Conservation (phyloP, 106 monocot species). For the Gastrodia elata region DNA sequence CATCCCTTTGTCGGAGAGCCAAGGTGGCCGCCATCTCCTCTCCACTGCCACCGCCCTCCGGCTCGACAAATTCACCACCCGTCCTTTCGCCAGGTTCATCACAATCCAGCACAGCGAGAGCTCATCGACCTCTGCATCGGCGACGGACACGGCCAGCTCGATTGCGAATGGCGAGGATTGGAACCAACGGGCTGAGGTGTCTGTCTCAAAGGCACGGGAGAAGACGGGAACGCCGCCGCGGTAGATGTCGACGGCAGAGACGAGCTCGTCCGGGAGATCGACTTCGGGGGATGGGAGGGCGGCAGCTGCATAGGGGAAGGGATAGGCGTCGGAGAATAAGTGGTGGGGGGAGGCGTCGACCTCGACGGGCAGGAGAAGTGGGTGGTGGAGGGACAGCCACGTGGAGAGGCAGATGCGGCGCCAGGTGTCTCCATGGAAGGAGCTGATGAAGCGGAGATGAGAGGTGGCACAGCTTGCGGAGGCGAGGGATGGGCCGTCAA, state of each 20-base stretch:
- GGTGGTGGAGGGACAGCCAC: constrained; percentile 65
- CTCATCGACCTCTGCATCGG: constrained; percentile 12
- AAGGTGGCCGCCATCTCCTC: constrained; percentile 43
- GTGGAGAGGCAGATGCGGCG: constrained; percentile 44
- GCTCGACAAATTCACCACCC: constrained; percentile 59
- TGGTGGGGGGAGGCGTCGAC: constrained; percentile 8
- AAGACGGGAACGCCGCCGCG: constrained; percentile 33
- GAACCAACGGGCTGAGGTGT: constrained; percentile 48
- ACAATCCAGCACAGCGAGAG: constrained; percentile 71
- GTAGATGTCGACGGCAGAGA: constrained; percentile 74
- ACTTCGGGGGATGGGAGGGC: not conserved
- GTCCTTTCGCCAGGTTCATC: constrained; percentile 31
- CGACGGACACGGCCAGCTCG: constrained; percentile 11
- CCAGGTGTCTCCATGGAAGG: constrained; percentile 36
- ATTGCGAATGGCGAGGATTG: constrained; percentile 54
- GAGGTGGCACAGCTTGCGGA: constrained; percentile 37
- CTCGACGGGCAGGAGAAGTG: constrained; percentile 9
- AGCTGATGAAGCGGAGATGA: constrained; percentile 35
- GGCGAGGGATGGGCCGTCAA: constrained; percentile 65
- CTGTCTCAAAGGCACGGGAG: constrained; percentile 51
- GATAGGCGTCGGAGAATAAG: constrained; percentile 45
- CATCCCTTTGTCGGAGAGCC: too few species aligned
- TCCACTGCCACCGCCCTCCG: constrained; percentile 45
- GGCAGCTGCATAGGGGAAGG: constrained; percentile 24
- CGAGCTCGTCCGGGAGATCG: constrained; percentile 15